Evolutionary conservation across 2,329 filamentous ascomycete genomes (phyloP), one percentile per base, ranked within the genome.

Genomic region (Dryadomyces quercivorus): DNA sequence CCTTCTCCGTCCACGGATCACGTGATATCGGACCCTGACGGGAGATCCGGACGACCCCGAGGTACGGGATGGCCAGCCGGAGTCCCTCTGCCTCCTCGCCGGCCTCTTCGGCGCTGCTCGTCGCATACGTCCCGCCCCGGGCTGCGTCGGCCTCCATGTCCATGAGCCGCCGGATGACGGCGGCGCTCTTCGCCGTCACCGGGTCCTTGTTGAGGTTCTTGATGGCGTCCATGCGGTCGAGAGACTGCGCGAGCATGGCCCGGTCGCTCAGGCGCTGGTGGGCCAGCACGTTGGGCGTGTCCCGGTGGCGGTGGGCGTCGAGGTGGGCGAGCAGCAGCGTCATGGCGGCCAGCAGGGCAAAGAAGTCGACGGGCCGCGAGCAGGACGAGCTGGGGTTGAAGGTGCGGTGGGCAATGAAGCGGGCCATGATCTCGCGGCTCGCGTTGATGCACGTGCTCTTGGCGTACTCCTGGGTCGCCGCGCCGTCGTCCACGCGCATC

Each of bases 261-360:
- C 74, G 68, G 50, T 75, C 73, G 40, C 63, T 62, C 1, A 64
- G 57, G 0, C 72, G 68, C 51, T 73, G 71, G 40, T 75, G 74
- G 1, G 59, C 61, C 1, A 75, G 61, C 20, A 69, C 67, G 22
- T 65, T 56, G 42, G 9, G 5, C 22, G 18, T 7, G 15, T 46
- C 6, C 15, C 26, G 5, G 45, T 15, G 15, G n/a, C 43, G 31
- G 36, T 54, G 52, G 58, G 2, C 61, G 12, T 67, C 62, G 6
- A 75, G 67, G 54, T 75, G 70, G 0, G 67, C 66, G 1, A 75
- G 59, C 45, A 71, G 72, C 3, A 75, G 60, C 0, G 66, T 61
- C 2, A 63, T 64, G 44, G 66, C 67, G 1, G 70, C 68, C 3
- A 71, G 63, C 49, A 69, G 68, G 5, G 68, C 64, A 38, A 73